Base-by-base conservation (phyloP, 2,329 filamentous ascomycete genomes). In the Huntiella bhutanensis region DNA sequence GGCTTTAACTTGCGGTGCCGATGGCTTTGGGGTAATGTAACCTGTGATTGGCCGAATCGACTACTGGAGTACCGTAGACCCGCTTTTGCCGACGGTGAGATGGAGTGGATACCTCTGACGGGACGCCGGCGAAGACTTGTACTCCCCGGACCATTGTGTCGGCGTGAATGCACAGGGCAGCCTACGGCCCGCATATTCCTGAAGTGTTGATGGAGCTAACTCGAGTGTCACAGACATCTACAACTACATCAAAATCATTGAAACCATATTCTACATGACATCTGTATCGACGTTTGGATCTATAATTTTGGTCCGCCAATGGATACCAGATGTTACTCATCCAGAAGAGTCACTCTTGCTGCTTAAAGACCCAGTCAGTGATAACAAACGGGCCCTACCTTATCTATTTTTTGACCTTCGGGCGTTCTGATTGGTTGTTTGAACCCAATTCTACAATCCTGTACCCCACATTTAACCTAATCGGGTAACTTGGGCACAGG, bases 391-490 rank as follows among this genome's bases (percentile, higher is more conserved):
- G 37, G 22, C 22, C 22, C 22, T 28, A 10, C 8, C 22, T 28
- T 28, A 28, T 28, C 22, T 28, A 28, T 10, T 28, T 28, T 28
- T 1, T 28, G 22, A 28, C 22, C 22, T 28, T 10, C 3, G 8
- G 8, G 22, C 22, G 22, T 28, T 28, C 3, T 28, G 22, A 45
- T 45, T 45, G 43, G 41, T 10, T 43, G n/a, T n/a, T 13, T 5
- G 8, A 28, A 28, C 22, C 22, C 22, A 28, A 28, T 28, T 28
- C 22, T 28, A 32, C 33, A 28, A 48, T 48, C 46, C 46, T 48
- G 28, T 45, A 45, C 42, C 46, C 46, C 46, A 39, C 46, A 33
- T 40, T 32, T 48, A 45, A 39, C 46, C 41, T n/a, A 37, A 48
- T 43, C 15, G 12, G 41, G 46, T 19, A 40, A 43, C 40, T 22